A percentile compares a stretch with the other conserved stretches of the same genome.
Evolutionary conservation across 2,329 filamentous ascomycete species (phyloP).

Genomic region (Monilinia aucupariae): DNA sequence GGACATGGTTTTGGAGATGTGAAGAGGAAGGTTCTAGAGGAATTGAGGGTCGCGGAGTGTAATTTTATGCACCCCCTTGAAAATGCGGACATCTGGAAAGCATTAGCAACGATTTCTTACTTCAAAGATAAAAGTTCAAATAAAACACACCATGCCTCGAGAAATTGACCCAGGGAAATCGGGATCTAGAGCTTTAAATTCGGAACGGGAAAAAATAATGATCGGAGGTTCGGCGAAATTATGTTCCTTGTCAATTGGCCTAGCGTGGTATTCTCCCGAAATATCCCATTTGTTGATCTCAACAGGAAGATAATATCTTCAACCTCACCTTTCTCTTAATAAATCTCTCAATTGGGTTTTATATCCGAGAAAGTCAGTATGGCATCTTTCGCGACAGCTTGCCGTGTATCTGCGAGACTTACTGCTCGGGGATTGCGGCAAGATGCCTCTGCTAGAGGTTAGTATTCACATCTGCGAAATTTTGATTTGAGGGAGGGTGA

Average conservation of each 20-base stretch:
- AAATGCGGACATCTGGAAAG: slow-evolving; percentile 36
- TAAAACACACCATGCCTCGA: slow-evolving; percentile 19
- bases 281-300: slow-evolving; percentile 20
- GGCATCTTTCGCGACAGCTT: slow-evolving; percentile 61
- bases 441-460: slow-evolving; percentile 55
- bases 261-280: slow-evolving; percentile 20
- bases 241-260: neutral
- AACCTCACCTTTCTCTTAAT: slow-evolving; percentile 19
- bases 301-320: slow-evolving; percentile 21
- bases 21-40: slow-evolving; percentile 16
- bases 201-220: slow-evolving; percentile 19
- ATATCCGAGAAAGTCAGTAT: slow-evolving; percentile 41
- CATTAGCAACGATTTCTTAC: slow-evolving; percentile 17
- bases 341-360: slow-evolving; percentile 32
- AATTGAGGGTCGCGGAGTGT: slow-evolving; percentile 21
- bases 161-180: neutral
- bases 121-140: neutral
- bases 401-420: slow-evolving; percentile 58
- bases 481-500: slow-evolving; percentile 10
- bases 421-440: slow-evolving; percentile 48
- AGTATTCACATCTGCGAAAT: slow-evolving; percentile 30
- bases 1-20: slow-evolving; percentile 18
- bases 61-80: slow-evolving; percentile 34
- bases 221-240: slow-evolving; percentile 25
- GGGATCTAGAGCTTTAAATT: neutral